These are phyloP conservation scores for Nothophoma quercina DNA, from an alignment of 2,329 filamentous ascomycete species.

Conservation along the genomic window DNA sequence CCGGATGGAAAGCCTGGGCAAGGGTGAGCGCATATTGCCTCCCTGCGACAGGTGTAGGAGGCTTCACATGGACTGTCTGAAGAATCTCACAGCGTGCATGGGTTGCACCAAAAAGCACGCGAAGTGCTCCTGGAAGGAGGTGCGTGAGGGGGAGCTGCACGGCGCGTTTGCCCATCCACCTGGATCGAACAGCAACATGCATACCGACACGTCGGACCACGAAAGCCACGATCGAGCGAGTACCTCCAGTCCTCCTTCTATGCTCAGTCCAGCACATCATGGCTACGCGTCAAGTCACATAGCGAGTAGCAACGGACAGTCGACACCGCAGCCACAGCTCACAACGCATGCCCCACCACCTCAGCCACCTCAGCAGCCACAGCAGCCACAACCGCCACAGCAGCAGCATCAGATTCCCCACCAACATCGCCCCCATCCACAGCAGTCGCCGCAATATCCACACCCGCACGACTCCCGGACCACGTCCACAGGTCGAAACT, in stretches of 20 bases:
- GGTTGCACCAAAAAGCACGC: constrained; percentile 91
- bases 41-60: constrained; percentile 85
- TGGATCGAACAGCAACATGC: constrained; percentile 34
- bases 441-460: constrained; percentile 10
- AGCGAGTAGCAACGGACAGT: constrained; percentile 26
- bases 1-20: constrained; percentile 76
- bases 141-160: constrained; percentile 74
- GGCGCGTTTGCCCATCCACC: constrained; percentile 34
- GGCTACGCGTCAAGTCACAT: constrained; percentile 31
- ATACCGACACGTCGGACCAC: constrained; percentile 44
- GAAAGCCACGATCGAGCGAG: constrained; percentile 39
- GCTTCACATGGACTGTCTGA: constrained; percentile 81
- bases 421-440: constrained; percentile 9
- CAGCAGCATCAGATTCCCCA: constrained; percentile 8
- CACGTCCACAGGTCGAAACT: constrained; percentile 25
- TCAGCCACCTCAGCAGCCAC: constrained; percentile 5
- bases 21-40: constrained; percentile 78
- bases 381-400: constrained; percentile 4
- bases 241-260: constrained; percentile 38
- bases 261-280: constrained; percentile 36
- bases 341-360: neutral
- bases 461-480: constrained; percentile 27
- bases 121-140: constrained; percentile 83
- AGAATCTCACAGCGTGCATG: constrained; percentile 84
- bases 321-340: constrained; percentile 29